Percentiles rank a stretch among this genome's conserved stretches.
Conservation (phyloP, 768 basidiomycete species). For the Cystofilobasidium capitatum region DNA sequence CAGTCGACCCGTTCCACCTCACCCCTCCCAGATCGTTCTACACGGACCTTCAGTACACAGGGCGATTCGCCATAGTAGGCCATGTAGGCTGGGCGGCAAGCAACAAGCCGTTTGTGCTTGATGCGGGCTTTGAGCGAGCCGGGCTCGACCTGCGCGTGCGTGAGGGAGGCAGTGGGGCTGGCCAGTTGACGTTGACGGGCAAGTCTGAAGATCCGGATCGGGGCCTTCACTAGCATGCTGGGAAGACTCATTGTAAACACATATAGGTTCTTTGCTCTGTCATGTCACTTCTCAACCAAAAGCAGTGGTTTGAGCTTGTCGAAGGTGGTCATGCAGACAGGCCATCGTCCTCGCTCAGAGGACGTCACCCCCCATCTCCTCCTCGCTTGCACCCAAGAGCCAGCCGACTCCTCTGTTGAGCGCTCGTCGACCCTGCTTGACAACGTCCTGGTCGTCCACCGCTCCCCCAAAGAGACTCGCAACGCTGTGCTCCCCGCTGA, state of each 20-base stretch:
- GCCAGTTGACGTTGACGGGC: background rate
- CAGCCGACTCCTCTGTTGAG: slow-evolving; percentile 89
- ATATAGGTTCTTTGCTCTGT: too few relatives aligned
- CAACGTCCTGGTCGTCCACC: slow-evolving; percentile 41
- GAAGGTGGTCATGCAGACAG: background rate
- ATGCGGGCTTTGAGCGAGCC: background rate
- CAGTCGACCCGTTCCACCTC: background rate
- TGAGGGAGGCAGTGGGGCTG: background rate
- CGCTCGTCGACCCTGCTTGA: slow-evolving; percentile 62
- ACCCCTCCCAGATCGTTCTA: background rate
- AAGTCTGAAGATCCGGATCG: background rate
- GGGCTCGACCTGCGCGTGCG: background rate
- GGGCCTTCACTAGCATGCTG: background rate
- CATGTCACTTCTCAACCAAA: too few relatives aligned
- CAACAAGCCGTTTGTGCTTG: background rate
- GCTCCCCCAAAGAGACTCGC: slow-evolving; percentile 31
- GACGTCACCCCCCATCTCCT: slow-evolving; percentile 32
- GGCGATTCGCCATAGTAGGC: background rate
- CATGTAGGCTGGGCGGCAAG: background rate
- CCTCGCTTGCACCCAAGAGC: slow-evolving; percentile 74
- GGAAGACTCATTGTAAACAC: too few relatives aligned
- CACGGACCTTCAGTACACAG: background rate
- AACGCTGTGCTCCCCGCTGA: slow-evolving; percentile 40
- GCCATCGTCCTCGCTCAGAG: slow-evolving; percentile 10
- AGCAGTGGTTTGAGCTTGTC: background rate